A percentile compares a stretch with the other conserved stretches of the same genome.
phyloP scores from a whole-genome alignment of 202 grass and related monocot species.

The Zizania palustris region DNA sequence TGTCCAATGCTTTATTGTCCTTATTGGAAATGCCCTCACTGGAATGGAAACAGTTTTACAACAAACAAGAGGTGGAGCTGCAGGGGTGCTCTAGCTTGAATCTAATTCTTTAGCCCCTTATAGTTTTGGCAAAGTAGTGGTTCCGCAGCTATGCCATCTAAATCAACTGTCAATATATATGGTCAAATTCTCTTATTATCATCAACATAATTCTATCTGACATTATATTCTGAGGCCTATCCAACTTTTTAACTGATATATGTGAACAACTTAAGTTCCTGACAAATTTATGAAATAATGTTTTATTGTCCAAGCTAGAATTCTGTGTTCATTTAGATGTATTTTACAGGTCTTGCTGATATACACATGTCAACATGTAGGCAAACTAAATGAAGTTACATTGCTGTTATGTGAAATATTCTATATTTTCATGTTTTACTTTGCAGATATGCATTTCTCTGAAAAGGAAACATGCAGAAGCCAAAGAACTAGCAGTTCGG shows the following conservation, averaged over 20 bases:
- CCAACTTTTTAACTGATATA: conserved; percentile 27
- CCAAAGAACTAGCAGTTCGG: conserved; percentile 84
- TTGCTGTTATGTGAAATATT: conserved; percentile 1
- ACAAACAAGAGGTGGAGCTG: background rate
- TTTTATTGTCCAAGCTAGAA: background rate
- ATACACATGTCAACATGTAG: background rate
- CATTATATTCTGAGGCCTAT: conserved; percentile 9
- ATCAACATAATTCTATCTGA: conserved; percentile 28
- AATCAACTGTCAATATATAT: background rate
- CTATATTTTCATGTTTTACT: conserved; percentile 35
- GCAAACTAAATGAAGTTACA: background rate
- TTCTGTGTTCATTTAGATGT: background rate
- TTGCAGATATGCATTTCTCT: conserved; percentile 83
- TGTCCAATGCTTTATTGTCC: conserved; percentile 26
- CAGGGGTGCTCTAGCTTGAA: background rate
- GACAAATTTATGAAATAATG: conserved; percentile 8
- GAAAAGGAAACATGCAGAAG: conserved; percentile 86
- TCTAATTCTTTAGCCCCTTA: background rate
- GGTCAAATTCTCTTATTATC: conserved; percentile 10
- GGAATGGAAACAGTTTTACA: background rate
- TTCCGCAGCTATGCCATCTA: conserved; percentile 5
- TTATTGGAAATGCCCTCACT: conserved; percentile 17
- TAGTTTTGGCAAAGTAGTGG: background rate
- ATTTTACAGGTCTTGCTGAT: conserved; percentile 1
- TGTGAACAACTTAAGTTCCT: conserved; percentile 9